phyloP scores from a whole-genome alignment of 2,329 filamentous ascomycete species.

The Fusarium sp. region DNA sequence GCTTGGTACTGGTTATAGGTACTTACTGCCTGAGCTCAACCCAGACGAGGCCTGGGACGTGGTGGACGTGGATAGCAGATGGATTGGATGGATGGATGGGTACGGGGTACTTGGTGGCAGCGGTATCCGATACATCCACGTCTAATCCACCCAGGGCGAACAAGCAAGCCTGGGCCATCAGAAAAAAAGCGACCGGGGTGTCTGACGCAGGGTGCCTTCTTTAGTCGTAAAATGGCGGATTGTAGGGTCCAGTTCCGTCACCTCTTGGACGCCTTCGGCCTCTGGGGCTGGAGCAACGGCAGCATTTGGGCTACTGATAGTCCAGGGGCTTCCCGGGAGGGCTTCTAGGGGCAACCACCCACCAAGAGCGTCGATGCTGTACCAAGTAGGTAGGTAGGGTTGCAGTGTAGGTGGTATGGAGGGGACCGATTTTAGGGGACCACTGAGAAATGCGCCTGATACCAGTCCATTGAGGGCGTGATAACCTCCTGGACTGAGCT shows the following conservation, averaged over 20 bases:
- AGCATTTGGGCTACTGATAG: constrained; percentile 18
- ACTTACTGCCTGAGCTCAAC: constrained; percentile 12
- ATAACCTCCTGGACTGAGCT: constrained; percentile 6
- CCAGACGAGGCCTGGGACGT: neutral
- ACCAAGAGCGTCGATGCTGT: constrained; percentile 4
- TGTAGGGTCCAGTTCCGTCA: constrained; percentile 31
- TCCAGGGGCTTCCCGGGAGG: constrained; percentile 34
- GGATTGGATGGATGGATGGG: neutral
- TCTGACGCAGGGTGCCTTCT: constrained; percentile 15
- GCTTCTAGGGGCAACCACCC: constrained; percentile 28
- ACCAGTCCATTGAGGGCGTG: constrained; percentile 20
- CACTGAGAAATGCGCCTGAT: constrained; percentile 27
- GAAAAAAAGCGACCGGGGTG: constrained; percentile 16
- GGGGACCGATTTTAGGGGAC: constrained; percentile 32
- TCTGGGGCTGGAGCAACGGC: constrained; percentile 22
- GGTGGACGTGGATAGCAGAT: neutral
- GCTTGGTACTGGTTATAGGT: constrained; percentile 1
- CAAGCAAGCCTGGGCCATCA: constrained; percentile 12
- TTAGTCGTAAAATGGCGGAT: constrained; percentile 24
- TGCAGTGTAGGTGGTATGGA: constrained; percentile 24
- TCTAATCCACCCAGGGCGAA: constrained; percentile 4
- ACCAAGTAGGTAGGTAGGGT: constrained; percentile 15
- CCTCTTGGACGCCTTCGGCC: constrained; percentile 20
- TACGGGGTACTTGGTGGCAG: constrained; percentile 22
- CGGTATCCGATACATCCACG: constrained; percentile 20